Base-by-base conservation (phyloP, 495 filamentous ascomycete genomes). In the Penicillium daleae region DNA sequence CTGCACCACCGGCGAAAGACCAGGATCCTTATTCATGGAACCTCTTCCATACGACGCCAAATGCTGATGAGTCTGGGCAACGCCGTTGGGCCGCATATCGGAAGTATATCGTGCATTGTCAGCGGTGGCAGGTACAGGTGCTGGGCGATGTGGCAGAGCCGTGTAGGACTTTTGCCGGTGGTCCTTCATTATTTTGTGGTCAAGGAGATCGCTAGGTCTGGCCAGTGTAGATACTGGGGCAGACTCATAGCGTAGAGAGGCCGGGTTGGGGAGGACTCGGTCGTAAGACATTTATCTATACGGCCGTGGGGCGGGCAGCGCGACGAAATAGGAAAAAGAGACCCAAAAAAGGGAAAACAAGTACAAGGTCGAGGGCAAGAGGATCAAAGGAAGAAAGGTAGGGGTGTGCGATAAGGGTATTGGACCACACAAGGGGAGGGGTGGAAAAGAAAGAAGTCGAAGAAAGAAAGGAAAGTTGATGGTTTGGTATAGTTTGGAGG, bases 161-260 rank as follows among this genome's bases (percentile, higher is more conserved):
- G 48, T 60, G 21, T 65, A 60, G 29, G 67, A 54, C 17, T 70
- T 75, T 56, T 69, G 53, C 51, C 62, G 53, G 37, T 74, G 66
- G 62, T 79, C 74, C 55, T 78, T 78, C 81, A 85, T 83, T 66
- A 83, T 80, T 59, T 80, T 83, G 67, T 83, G 80, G 55, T 82
- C 80, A 57, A 80, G 66, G 31, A 82, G 72, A 52, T 74, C 77
- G 66, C 78, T 78, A 55, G 62, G 69, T 66, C 75, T 69, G 54
- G 71, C 62, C 15, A 75, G 61, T 46, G 51, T 13, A n/a, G 66
- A 64, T 58, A 72, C 68, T 66, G 67, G 70, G 39, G 70, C 60
- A 63, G 73, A 63, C 51, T 81, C 79, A 78, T 82, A 71, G 56
- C 73, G 78, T 50, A 83, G 68, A 73, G 77, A 74, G 71, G 74